Percentiles rank a stretch among this genome's conserved stretches.
phyloP scores from a whole-genome alignment of 2,329 filamentous ascomycete species.

The Daldinia sp. region DNA sequence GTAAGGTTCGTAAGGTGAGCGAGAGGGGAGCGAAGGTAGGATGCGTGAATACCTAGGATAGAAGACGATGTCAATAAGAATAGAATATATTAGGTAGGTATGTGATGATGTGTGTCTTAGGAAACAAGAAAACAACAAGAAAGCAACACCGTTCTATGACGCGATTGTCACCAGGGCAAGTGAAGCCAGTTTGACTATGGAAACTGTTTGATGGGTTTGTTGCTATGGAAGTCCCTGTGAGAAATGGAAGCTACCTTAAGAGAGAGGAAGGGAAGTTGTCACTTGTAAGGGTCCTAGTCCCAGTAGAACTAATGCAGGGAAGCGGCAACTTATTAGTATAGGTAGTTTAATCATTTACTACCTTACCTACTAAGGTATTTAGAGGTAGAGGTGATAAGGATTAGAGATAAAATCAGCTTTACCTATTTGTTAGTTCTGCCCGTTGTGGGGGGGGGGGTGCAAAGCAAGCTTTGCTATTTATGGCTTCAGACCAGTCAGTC shows the following conservation, averaged over 20 bases:
- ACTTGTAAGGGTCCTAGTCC: constrained; percentile 9
- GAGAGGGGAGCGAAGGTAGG: background rate
- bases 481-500: background rate
- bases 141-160: background rate
- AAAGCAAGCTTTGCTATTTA: constrained; percentile 1
- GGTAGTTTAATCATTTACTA: constrained; percentile 10
- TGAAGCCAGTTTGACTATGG: constrained; percentile 19
- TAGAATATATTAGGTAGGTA: background rate
- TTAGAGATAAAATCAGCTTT: background rate
- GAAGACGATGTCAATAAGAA: background rate
- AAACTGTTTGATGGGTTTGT: constrained; percentile 16
- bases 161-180: constrained; percentile 1
- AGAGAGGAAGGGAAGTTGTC: background rate
- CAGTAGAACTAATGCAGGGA: constrained; percentile 19
- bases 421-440: background rate
- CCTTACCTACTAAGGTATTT: no score
- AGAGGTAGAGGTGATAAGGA: constrained; percentile 15
- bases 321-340: constrained; percentile 13
- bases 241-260: background rate
- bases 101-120: background rate
- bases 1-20: background rate
- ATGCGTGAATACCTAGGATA: background rate
- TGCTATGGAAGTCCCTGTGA: background rate
- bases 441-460: background rate
- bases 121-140: background rate